phyloP scores from a whole-genome alignment of 2,329 filamentous ascomycete species.

The Nigrospora oryzae region DNA sequence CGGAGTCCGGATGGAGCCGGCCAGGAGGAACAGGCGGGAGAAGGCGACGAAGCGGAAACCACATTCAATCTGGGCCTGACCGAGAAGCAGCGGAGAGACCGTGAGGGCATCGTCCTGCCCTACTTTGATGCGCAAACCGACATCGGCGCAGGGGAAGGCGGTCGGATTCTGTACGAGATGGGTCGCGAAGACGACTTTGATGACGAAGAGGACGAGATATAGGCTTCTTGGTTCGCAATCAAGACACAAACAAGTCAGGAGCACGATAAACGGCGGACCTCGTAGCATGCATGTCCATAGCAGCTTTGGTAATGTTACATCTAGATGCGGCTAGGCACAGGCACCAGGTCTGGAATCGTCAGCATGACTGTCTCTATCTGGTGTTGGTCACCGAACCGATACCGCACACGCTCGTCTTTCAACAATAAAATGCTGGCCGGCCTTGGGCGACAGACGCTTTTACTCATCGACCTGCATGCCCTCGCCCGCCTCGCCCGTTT shows the following conservation, averaged over 20 bases:
- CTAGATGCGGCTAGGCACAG: slow-evolving; percentile 4
- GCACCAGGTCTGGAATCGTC: slow-evolving; percentile 2
- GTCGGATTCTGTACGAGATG: slow-evolving; percentile 94
- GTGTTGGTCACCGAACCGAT: background rate
- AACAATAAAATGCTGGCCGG: background rate
- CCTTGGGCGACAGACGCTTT: background rate
- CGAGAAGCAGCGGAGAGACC: slow-evolving; percentile 78
- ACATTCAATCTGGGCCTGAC: slow-evolving; percentile 85
- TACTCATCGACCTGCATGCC: slow-evolving; percentile 37
- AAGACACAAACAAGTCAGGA: background rate
- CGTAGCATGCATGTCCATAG: background rate
- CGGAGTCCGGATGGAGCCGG: slow-evolving; percentile 28
- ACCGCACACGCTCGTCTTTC: slow-evolving; percentile 20
- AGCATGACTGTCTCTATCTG: slow-evolving; percentile 4
- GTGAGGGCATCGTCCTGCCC: slow-evolving; percentile 84
- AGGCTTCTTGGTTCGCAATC: background rate
- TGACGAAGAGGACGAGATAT: slow-evolving; percentile 55
- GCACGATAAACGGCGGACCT: background rate
- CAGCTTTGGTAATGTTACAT: slow-evolving; percentile 4
- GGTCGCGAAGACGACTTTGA: slow-evolving; percentile 95
- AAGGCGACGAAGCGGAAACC: slow-evolving; percentile 51
- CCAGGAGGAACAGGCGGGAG: slow-evolving; percentile 28
- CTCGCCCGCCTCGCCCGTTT: slow-evolving; percentile 29
- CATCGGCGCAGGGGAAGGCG: slow-evolving; percentile 71
- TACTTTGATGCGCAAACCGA: slow-evolving; percentile 95